Percentiles rank a stretch among this genome's conserved stretches.
Conservation (phyloP, 768 basidiomycete genomes). For the Epithele typhae region DNA sequence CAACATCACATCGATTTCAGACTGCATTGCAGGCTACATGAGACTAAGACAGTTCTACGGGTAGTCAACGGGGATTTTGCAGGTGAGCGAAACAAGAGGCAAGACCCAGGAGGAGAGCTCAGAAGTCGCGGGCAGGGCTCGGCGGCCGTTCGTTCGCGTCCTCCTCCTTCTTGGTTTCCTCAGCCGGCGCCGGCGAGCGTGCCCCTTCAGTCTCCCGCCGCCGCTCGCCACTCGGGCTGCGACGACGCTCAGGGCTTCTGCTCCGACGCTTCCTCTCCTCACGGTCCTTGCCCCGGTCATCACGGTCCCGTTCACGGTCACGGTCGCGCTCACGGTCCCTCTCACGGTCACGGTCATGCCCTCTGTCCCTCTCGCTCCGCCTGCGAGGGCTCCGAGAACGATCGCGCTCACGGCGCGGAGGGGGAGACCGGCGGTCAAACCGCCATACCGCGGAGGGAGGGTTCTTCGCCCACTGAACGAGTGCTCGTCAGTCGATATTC, state of each 20-base stretch:
- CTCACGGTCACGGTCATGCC: slow-evolving; percentile 13
- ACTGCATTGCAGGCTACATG: too few species aligned
- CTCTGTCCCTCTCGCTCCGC: slow-evolving; percentile 32
- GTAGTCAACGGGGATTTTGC: too few species aligned
- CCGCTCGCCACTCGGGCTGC: slow-evolving; percentile 41
- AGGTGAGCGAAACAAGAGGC: too few species aligned
- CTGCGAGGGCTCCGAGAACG: slow-evolving; percentile 55
- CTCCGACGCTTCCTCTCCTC: slow-evolving; percentile 46
- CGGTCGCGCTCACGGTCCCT: slow-evolving; percentile 15
- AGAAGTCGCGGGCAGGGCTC: slow-evolving; percentile 53
- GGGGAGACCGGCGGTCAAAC: slow-evolving; percentile 53
- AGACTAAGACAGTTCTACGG: too few species aligned
- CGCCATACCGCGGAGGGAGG: slow-evolving; percentile 84
- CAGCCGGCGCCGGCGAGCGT: slow-evolving; percentile 48
- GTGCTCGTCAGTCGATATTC: background rate
- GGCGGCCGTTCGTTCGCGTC: slow-evolving; percentile 43
- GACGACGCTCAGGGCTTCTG: slow-evolving; percentile 43
- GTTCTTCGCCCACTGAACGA: slow-evolving; percentile 69
- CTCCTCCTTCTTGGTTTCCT: slow-evolving; percentile 40
- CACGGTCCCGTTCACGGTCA: slow-evolving; percentile 26
- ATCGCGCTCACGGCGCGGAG: slow-evolving; percentile 39
- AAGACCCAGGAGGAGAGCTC: background rate
- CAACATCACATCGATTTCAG: too few species aligned
- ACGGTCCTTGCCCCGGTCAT: slow-evolving; percentile 28
- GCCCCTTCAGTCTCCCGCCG: slow-evolving; percentile 41